Evolutionary conservation across 768 basidiomycete species (phyloP), one percentile per base, ranked within the genome.

Genomic region (Tephrocybe sp.): DNA sequence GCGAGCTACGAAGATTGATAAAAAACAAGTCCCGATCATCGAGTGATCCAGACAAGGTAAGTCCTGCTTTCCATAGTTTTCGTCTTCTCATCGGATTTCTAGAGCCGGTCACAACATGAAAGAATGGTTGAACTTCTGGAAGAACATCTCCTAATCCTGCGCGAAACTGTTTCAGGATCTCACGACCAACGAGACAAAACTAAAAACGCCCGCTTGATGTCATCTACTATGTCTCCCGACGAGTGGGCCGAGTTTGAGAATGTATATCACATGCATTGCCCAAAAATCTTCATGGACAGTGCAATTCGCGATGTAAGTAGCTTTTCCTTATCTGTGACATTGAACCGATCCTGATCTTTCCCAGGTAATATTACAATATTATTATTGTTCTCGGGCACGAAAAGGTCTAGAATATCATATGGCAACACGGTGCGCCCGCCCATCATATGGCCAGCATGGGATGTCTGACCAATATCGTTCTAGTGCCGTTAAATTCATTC

Each of bases 241-340:
- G 88, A 91, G 59, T 86, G 82, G 87, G 79, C 77, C 2, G 80
- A 84, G 52, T 97, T 95, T 67, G 86, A 89, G 61, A 89, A 94
- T 58, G 91, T 94, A 21, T 91, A 94, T 61, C 90, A 95, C 60
- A 77, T 93, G 13, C 93, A 97, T 66, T 87, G 82, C 53, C 94
- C 93, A 1, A 86, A 82, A 41, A 75, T 95, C 39, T 84, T 83
- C 58, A 73, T 93, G 71, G 86, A 84, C 58, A 83, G 82, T 60
- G 76, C 80, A 21, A 81, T 85, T 24, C 83, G 93, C 54, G 87
- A 94, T 65, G 90, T 94, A 57, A 59, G 86, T 70, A 23, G 31
- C 19, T 42, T 11, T n/a, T 47, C 30, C 24, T 36, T 27, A 8
- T 8, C 24, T 18, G n/a, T 12, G 24, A 9, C 21, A 36, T 29